Evolutionary conservation across 192 early-diverging fungal genomes (phyloP).

Genomic region (Ramicandelaber brevisporus): DNA sequence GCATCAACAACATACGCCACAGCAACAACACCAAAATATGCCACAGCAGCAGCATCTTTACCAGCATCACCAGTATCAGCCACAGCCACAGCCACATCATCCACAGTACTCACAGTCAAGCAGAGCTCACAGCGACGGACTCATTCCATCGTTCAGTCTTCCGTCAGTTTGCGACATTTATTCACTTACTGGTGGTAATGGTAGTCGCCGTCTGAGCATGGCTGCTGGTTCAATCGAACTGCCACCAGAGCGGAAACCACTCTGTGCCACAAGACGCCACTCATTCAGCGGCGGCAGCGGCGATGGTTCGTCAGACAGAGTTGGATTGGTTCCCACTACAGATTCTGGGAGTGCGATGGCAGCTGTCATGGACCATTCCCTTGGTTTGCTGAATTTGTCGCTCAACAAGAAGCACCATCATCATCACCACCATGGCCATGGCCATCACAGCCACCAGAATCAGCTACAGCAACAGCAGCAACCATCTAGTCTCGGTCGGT

Average conservation of each 20-base stretch:
- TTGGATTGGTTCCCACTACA: conserved; percentile 11
- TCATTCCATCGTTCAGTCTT: no score
- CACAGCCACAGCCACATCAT: conserved; percentile 4
- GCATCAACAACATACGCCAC: conserved; percentile 9
- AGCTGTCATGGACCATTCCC: neutral
- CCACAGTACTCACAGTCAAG: no score
- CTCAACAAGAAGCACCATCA: no score
- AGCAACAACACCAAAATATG: conserved; percentile 12
- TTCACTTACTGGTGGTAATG: no score
- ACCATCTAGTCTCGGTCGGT: no score
- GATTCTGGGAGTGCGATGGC: neutral
- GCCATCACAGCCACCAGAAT: no score
- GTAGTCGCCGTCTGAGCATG: conserved; percentile 15
- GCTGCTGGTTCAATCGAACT: conserved; percentile 20
- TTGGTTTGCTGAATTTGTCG: no score
- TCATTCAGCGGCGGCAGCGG: conserved; percentile 14
- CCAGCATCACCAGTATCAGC: conserved; percentile 4
- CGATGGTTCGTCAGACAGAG: conserved; percentile 14
- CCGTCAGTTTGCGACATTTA: no score
- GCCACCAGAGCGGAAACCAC: conserved; percentile 16
- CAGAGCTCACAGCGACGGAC: no score
- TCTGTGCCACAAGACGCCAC: conserved; percentile 15
- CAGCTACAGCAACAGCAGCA: no score
- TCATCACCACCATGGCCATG: no score
- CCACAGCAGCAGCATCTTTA: conserved; percentile 8